These are phyloP conservation scores for Rhododendron vialii DNA, from an alignment of 148 eudicot species.

Conservation along the genomic window DNA sequence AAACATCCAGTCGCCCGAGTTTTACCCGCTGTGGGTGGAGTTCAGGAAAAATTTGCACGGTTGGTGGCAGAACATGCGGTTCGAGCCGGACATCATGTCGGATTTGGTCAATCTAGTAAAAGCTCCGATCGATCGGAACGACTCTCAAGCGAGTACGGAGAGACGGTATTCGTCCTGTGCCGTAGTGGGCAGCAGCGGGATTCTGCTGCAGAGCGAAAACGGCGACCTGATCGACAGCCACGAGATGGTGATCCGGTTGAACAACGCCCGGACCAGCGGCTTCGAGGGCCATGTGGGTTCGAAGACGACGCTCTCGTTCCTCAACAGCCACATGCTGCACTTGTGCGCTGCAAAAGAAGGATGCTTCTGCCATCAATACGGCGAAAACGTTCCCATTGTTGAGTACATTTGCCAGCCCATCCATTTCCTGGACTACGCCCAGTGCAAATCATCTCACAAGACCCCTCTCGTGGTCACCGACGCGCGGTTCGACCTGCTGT, in stretches of 20 bases:
- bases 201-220: constrained; percentile 45
- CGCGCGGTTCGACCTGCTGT: constrained; percentile 59
- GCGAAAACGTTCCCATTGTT: constrained; percentile 48
- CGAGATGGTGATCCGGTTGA: constrained; percentile 72
- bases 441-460: constrained; percentile 64
- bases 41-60: constrained; percentile 41
- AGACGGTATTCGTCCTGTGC: constrained; percentile 58
- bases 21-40: constrained; percentile 28
- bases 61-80: constrained; percentile 55
- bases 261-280: constrained; percentile 52
- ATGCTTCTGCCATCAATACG: constrained; percentile 85
- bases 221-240: constrained; percentile 68
- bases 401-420: constrained; percentile 82
- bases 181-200: constrained; percentile 89
- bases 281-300: constrained; percentile 55
- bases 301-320: constrained; percentile 66
- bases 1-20: constrained; percentile 38
- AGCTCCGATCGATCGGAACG: constrained; percentile 4
- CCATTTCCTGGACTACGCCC: constrained; percentile 71
- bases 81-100: constrained; percentile 37
- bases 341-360: constrained; percentile 52
- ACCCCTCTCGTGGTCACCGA: constrained; percentile 68
- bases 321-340: constrained; percentile 78
- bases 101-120: constrained; percentile 39
- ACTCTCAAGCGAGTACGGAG: constrained; percentile 4